Percentiles rank a stretch among this genome's conserved stretches.
phyloP scores from a whole-genome alignment of 345 rosid species.

The Geranium brycei region DNA sequence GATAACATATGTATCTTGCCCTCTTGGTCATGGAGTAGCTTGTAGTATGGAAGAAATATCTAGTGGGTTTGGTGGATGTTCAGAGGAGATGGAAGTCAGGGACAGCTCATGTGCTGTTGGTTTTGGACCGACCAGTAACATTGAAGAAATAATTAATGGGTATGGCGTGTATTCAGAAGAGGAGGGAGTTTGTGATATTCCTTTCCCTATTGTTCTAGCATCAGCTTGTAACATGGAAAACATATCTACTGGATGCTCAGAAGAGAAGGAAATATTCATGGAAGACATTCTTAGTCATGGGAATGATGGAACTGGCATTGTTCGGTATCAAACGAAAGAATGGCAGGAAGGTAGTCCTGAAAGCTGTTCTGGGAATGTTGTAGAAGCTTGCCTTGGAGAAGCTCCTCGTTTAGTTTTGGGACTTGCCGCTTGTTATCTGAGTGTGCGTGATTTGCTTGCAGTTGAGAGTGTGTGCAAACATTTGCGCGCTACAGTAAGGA shows the following conservation, averaged over 20 bases:
- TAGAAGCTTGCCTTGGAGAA: slow-evolving; percentile 6
- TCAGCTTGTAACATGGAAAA: too few relatives aligned
- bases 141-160: not conserved
- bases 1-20: not conserved
- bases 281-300: slow-evolving; percentile 11
- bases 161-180: too few relatives aligned
- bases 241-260: too few relatives aligned
- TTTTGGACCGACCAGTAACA: not conserved
- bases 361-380: not conserved
- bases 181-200: too few relatives aligned
- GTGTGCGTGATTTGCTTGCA: slow-evolving; percentile 48
- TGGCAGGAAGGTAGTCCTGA: not conserved
- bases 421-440: slow-evolving; percentile 45
- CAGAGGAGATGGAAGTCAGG: slow-evolving; percentile 1
- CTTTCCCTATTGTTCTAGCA: too few relatives aligned
- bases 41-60: too few relatives aligned
- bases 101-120: slow-evolving; percentile 5
- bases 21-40: not conserved
- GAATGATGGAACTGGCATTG: slow-evolving; percentile 10
- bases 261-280: not conserved
- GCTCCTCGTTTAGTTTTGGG: slow-evolving; percentile 37
- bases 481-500: slow-evolving; percentile 27
- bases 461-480: slow-evolving; percentile 52
- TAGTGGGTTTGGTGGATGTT: not conserved
- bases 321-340: not conserved